phyloP scores from a whole-genome alignment of 2,329 filamentous ascomycete genomes.

The Trichoderma cornu-damae region DNA sequence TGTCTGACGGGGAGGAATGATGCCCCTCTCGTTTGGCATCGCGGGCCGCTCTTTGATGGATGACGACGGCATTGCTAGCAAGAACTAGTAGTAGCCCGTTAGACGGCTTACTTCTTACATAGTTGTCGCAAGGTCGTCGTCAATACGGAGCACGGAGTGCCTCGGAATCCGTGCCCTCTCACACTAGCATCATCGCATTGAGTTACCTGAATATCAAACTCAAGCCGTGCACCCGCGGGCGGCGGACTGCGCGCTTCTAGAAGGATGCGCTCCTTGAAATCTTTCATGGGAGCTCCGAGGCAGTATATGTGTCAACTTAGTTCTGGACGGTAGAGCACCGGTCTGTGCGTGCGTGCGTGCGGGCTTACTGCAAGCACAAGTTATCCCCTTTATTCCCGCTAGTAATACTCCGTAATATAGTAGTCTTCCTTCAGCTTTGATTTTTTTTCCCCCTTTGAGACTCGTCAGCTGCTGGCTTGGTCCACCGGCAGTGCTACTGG shows the following conservation, averaged over 20 bases:
- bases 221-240: background rate
- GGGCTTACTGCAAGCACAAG: background rate
- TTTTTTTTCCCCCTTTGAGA: conserved; percentile 2
- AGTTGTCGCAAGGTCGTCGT: no score
- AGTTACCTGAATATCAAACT: background rate
- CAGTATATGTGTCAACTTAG: no score
- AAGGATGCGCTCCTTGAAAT: background rate
- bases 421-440: no score
- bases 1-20: background rate
- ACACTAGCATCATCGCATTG: background rate
- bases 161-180: background rate
- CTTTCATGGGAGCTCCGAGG: background rate
- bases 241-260: background rate
- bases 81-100: background rate
- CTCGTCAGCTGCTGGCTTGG: background rate
- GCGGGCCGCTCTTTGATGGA: conserved; percentile 6
- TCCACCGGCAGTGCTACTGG: background rate
- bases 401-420: no score
- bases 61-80: background rate
- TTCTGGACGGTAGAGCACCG: no score
- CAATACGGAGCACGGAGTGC: background rate
- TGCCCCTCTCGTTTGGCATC: background rate
- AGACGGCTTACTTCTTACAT: no score
- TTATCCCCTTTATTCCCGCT: no score
- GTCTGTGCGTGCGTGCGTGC: background rate